Evolutionary conservation across 208 protist species (phyloP).

Genomic region (Crithidia sp.): DNA sequence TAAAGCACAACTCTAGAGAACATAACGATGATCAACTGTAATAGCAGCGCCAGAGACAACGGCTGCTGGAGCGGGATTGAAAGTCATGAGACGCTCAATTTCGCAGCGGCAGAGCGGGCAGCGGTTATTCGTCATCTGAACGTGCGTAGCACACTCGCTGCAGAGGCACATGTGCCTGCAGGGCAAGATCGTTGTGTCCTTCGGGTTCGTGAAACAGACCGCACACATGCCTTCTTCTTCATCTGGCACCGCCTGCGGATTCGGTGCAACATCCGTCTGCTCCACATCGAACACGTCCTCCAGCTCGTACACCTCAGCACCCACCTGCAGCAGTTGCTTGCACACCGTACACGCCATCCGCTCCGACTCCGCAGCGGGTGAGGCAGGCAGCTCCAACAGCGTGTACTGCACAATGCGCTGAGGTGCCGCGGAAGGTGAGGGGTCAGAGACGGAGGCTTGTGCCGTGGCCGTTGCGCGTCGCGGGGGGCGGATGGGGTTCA

Average conservation of each 20-base stretch:
- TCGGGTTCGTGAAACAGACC: constrained; percentile 84
- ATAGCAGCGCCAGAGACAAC: not conserved
- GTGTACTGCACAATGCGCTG: constrained; percentile 36
- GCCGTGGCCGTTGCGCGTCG: not conserved
- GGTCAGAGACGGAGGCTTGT: not conserved
- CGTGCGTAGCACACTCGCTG: constrained; percentile 78
- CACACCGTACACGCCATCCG: constrained; percentile 37
- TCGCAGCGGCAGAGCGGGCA: constrained; percentile 90
- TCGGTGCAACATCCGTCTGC: constrained; percentile 32
- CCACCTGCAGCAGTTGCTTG: constrained; percentile 78
- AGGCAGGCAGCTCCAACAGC: constrained; percentile 26
- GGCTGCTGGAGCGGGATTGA: constrained; percentile 17
- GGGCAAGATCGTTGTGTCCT: constrained; percentile 90
- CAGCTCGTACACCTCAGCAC: constrained; percentile 77
- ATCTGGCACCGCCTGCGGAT: constrained; percentile 7
- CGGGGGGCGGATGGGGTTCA: not conserved
- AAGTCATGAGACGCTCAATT: constrained; percentile 77
- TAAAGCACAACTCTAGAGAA: not conserved
- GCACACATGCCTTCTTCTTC: constrained; percentile 77
- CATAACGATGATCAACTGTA: not conserved
- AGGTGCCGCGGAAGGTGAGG: no score
- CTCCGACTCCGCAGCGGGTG: not conserved
- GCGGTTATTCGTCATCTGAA: constrained; percentile 80
- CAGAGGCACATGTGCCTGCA: constrained; percentile 94
- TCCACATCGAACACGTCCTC: constrained; percentile 82